These are phyloP conservation scores for Rhizopogon vinicolor DNA, from an alignment of 768 basidiomycete genomes.

Conservation along the genomic window DNA sequence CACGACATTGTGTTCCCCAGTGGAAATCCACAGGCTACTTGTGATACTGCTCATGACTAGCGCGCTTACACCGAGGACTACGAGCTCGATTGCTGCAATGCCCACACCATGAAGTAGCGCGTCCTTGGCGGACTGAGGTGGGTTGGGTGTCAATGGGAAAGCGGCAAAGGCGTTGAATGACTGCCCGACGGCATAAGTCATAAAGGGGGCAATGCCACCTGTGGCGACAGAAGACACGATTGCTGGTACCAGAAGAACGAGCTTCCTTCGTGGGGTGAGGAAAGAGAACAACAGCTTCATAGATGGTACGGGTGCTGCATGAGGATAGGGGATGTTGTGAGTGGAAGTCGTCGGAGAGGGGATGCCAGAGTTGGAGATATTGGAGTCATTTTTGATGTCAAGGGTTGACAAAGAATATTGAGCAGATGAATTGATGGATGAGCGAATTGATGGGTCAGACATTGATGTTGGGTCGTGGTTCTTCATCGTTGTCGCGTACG, in stretches of 20 bases:
- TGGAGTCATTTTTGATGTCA: conserved; percentile 10
- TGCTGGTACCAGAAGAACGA: conserved; percentile 61
- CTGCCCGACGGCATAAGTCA: conserved; percentile 78
- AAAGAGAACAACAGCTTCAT: conserved; percentile 66
- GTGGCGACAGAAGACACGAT: conserved; percentile 54
- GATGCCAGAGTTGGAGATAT: not conserved
- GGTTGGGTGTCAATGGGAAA: conserved; percentile 42
- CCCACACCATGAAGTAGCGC: conserved; percentile 54
- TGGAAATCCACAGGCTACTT: conserved; percentile 80
- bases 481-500: conserved; percentile 26
- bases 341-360: conserved; percentile 11
- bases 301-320: conserved; percentile 41
- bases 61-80: conserved; percentile 61
- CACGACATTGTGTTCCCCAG: conserved; percentile 76
- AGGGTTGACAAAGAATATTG: conserved; percentile 14
- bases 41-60: conserved; percentile 72
- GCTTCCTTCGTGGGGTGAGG: conserved; percentile 50
- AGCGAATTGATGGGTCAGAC: conserved; percentile 16
- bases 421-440: conserved; percentile 5
- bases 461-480: conserved; percentile 19
- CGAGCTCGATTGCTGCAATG: conserved; percentile 57
- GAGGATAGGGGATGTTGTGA: conserved; percentile 14
- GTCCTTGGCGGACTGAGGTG: conserved; percentile 40
- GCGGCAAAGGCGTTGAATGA: conserved; percentile 69
- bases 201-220: conserved; percentile 77